These are phyloP conservation scores for Volvox carteri DNA, from an alignment of 163 green algal species.

Conservation along the genomic window DNA sequence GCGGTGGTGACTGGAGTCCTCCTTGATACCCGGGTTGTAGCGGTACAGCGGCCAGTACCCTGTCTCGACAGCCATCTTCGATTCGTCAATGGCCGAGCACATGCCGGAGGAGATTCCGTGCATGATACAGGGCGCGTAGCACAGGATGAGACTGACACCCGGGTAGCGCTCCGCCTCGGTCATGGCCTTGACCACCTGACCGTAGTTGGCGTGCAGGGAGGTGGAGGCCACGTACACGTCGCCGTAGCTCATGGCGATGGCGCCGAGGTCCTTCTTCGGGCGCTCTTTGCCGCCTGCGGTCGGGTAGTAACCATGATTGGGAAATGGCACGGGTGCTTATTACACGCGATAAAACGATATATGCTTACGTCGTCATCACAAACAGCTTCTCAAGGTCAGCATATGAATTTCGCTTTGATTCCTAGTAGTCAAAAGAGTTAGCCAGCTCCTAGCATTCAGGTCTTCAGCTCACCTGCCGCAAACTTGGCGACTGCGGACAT, in stretches of 20 bases:
- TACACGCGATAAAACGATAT: too few relatives aligned
- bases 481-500: conserved; percentile 76
- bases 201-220: conserved; percentile 74
- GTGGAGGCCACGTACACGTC: conserved; percentile 73
- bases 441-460: too few relatives aligned
- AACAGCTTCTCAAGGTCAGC: too few relatives aligned
- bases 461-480: conserved; percentile 58
- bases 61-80: conserved; percentile 62
- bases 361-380: too few relatives aligned
- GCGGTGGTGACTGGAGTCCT: conserved; percentile 48
- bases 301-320: too few relatives aligned
- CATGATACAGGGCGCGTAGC: conserved; percentile 75
- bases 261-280: conserved; percentile 76
- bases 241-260: conserved; percentile 59
- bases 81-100: conserved; percentile 57
- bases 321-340: too few relatives aligned
- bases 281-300: conserved; percentile 67
- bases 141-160: conserved; percentile 73
- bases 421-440: too few relatives aligned
- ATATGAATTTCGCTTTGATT: too few relatives aligned
- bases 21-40: conserved; percentile 58
- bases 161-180: conserved; percentile 73
- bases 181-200: conserved; percentile 73
- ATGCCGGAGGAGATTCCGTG: conserved; percentile 72
- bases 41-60: conserved; percentile 79